Percentiles rank a stretch among this genome's conserved stretches.
Evolutionary conservation across 2,329 filamentous ascomycete species (phyloP).

Genomic region (Sporothrix protearum): DNA sequence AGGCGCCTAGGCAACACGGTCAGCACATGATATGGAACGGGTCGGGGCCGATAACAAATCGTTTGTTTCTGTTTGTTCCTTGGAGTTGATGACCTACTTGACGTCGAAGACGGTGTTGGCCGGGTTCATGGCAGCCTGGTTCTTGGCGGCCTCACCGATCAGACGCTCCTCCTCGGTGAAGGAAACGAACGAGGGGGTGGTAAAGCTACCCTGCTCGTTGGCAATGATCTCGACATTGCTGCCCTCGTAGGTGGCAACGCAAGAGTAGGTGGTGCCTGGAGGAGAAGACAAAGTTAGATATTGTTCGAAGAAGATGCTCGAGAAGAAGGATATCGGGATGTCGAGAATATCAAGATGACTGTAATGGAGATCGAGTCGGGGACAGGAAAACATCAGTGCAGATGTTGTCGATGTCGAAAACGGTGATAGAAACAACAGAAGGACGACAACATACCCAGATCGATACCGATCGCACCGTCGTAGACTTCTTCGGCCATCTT

Average conservation of each 20-base stretch:
- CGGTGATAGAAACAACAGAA: constrained; percentile 24
- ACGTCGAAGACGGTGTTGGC: constrained; percentile 97
- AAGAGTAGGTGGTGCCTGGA: constrained; percentile 97
- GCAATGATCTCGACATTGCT: constrained; percentile 99
- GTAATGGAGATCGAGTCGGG: not conserved
- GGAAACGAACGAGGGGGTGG: constrained; percentile 97
- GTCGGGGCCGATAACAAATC: constrained; percentile 29
- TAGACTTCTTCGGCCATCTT: constrained; percentile 98
- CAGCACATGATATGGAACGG: not conserved
- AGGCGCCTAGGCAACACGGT: constrained; percentile 64
- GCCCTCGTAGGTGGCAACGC: constrained; percentile 98
- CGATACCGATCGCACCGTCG: constrained; percentile 99
- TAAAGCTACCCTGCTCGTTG: constrained; percentile 99
- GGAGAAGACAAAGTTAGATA: constrained; percentile 8
- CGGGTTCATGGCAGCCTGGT: constrained; percentile 99
- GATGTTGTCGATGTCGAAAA: not conserved
- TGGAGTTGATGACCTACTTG: constrained; percentile 55
- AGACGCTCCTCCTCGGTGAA: constrained; percentile 98
- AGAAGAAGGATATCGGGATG: not conserved
- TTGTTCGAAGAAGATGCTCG: not conserved
- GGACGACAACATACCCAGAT: constrained; percentile 71
- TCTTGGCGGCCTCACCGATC: constrained; percentile 99
- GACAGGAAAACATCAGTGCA: not conserved
- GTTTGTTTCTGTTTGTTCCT: too few relatives aligned
- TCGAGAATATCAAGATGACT: not conserved